Evolutionary conservation across 208 protist species (phyloP), one percentile per base, ranked within the genome.

Genomic region (Crithidia sp.): DNA sequence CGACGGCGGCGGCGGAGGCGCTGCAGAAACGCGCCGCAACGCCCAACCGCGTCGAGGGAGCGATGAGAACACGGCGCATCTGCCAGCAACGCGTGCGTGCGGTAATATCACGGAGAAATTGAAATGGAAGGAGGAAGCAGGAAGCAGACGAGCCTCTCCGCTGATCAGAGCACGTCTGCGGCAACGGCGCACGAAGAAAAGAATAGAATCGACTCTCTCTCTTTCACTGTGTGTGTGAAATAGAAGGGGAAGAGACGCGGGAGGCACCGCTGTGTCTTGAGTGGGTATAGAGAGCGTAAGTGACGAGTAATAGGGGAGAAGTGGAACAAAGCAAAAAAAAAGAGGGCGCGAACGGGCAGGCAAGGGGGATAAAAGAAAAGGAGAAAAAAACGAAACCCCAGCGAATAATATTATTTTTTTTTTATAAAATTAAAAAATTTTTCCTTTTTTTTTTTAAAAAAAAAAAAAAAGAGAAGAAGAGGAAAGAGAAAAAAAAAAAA

Each of bases 1-100:
- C 64, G 0, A 81, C 69, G 14, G 83, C 88, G 4, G 85, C 81
- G 7, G 83, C 88, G 19, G 86, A 85, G 14, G 86, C 82, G 71
- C 84, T 86, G 80, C 81, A 86, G 66, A 70, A 79, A 17, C 85
- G 84, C 50, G 63, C 62, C 40, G 76, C 58, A 19, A 67, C 71
- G 45, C 41, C 28, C 56, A 67, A 37, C n/a, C 67, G 67, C 28
- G 43, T 40, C 53, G 40, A 53, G 52, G 44, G 9, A 19, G 50
- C 2, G 56, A 45, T 5, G 5, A 69, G 10, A 37, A 67, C 68
- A 16, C 74, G 76, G 28, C 40, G 76, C 76, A 74, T 81, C 3
- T 28, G 16, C 10, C 39, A 44, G 28, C 28, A 28, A 28, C 28
- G 28, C 28, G 28, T 28, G 28, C 28, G 28, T 28, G 28, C 28